phyloP scores from a whole-genome alignment of 2,329 filamentous ascomycete genomes.

The Aspergillus ibericus region DNA sequence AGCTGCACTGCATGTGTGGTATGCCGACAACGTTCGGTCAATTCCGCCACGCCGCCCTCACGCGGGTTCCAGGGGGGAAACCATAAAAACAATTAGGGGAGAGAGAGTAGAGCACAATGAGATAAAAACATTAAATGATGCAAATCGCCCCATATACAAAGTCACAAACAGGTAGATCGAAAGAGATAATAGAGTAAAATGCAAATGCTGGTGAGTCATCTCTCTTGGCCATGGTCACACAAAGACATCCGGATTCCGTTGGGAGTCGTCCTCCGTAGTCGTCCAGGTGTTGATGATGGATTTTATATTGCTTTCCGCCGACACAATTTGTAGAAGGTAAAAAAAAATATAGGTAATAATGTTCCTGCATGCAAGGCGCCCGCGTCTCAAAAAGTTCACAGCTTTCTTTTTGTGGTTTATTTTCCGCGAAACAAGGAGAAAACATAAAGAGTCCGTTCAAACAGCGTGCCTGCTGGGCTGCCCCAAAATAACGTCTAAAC shows the following conservation, averaged over 20 bases:
- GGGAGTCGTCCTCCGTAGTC: conserved; percentile 38
- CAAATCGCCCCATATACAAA: conserved; percentile 36
- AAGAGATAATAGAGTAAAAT: conserved; percentile 21
- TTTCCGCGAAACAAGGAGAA: conserved; percentile 30
- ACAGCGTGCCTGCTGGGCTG: conserved; percentile 38
- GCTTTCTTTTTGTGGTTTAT: conserved; percentile 32
- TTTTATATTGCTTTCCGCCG: conserved; percentile 24
- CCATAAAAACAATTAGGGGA: conserved; percentile 19
- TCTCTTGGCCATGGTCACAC: conserved; percentile 31
- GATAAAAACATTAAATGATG: conserved; percentile 30
- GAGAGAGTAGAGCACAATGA: conserved; percentile 17
- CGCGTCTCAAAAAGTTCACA: conserved; percentile 23
- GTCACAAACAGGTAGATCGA: conserved; percentile 25
- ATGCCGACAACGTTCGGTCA: neutral
- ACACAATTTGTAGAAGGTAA: conserved; percentile 17
- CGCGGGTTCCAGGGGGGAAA: conserved; percentile 2
- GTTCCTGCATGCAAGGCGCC: conserved; percentile 28
- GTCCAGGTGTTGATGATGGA: conserved; percentile 27
- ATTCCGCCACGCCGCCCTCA: neutral
- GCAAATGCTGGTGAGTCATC: conserved; percentile 42
- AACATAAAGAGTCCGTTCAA: conserved; percentile 30
- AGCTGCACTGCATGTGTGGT: conserved; percentile 1
- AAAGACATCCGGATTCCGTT: conserved; percentile 31
- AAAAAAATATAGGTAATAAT: conserved; percentile 18
- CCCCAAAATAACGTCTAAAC: conserved; percentile 45